Base-by-base conservation (phyloP, 2,329 filamentous ascomycete genomes). In the Ascochyta clinopodiicola region DNA sequence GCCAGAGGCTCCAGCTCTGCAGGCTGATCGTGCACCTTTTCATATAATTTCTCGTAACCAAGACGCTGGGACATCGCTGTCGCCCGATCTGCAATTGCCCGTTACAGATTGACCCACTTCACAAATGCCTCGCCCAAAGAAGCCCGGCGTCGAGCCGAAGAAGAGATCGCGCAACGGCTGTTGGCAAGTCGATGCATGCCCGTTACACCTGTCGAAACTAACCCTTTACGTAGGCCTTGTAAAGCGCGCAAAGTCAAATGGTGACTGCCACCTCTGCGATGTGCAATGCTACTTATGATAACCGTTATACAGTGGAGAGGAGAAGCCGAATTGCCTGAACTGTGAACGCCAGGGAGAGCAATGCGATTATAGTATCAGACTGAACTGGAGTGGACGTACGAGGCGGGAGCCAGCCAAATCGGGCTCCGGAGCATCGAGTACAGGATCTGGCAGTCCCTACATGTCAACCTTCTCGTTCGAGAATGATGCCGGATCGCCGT, bases 231-330 rank as follows among this genome's bases (percentile, higher is more conserved):
- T 58, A 91, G 89, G 88, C 89, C 88, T 12, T 93, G 90, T 79
- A 93, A 93, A 78, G 84, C 84, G 60, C 84, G 89, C 57, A 94
- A 90, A 74, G 85, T 90, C 60, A 93, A 93, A 80, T 94, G 90
- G 82, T 83, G 78, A 69, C 67, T 48, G 51, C 45, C 34, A 24
- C 21, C 29, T 32, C 24, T 22, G 40, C 19, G 25, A 35, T 25
- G 21, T 35, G 42, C 37, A 15, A 22, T 36, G 25, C 8, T 24
- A 43, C 29, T 37, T 19, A 46, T 48, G 29, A 57, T 71, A 62
- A 74, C 64, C 22, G 7, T 59, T 22, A 22, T 32, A 36, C 42
- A 84, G 82, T 76, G 90, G 88, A 60, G 91, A 94, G 74, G 87
- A 90, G 70, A 88, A 88, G 62, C 90, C 91, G 13, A 77, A 75